A percentile compares a stretch with the other conserved stretches of the same genome.
These are phyloP conservation scores for Podospora pseudocomata DNA, from an alignment of 495 filamentous ascomycete species.

Conservation along the genomic window DNA sequence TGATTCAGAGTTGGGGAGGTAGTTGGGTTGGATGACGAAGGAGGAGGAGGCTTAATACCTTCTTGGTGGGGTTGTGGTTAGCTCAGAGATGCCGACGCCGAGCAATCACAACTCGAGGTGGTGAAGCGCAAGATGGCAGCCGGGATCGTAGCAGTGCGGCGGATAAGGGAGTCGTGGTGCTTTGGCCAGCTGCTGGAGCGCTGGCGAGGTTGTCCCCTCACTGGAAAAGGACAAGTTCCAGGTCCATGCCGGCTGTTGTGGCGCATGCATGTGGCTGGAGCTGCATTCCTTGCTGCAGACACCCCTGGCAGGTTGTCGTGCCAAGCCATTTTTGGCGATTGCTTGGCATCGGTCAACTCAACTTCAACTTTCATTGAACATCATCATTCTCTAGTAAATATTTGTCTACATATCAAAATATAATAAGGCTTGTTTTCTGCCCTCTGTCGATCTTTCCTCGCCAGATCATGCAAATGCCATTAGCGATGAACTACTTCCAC, in stretches of 20 bases:
- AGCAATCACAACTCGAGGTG: background rate
- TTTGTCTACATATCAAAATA: too few species aligned
- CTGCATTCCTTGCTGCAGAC: constrained; percentile 5
- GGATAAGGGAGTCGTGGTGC: constrained; percentile 18
- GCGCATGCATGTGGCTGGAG: constrained; percentile 22
- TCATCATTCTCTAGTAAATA: background rate
- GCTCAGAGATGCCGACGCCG: background rate
- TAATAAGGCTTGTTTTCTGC: too few species aligned
- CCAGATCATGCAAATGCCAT: too few species aligned
- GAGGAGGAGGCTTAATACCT: background rate
- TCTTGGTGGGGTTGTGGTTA: background rate
- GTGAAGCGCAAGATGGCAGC: constrained; percentile 10
- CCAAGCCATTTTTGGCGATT: background rate
- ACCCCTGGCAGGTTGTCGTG: constrained; percentile 3
- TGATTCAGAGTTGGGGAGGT: constrained; percentile 4
- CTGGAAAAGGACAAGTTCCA: constrained; percentile 37
- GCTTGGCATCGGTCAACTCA: background rate
- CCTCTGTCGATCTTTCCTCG: too few species aligned
- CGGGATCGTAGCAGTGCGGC: constrained; percentile 7
- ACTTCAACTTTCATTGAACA: background rate
- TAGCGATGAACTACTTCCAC: background rate
- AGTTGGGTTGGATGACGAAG: background rate
- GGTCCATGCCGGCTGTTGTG: constrained; percentile 20
- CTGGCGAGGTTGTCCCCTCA: constrained; percentile 27
- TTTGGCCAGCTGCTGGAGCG: constrained; percentile 26